phyloP scores from a whole-genome alignment of 768 basidiomycete species.

The Tephrocybe sp. region DNA sequence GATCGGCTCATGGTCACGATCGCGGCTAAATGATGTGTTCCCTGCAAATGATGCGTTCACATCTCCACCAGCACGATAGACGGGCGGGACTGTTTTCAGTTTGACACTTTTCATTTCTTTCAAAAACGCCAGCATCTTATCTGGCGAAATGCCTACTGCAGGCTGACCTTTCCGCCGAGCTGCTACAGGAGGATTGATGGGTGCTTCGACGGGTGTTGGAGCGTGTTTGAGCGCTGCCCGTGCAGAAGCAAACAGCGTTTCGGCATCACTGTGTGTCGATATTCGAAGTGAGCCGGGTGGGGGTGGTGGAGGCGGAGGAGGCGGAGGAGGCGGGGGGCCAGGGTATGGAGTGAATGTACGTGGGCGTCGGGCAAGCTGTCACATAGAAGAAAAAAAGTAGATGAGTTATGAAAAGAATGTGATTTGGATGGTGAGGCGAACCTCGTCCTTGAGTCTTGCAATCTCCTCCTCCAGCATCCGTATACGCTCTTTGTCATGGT shows the following conservation, averaged over 20 bases:
- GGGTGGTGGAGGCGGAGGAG: constrained; percentile 43
- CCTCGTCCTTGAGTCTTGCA: constrained; percentile 54
- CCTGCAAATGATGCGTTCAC: constrained; percentile 16
- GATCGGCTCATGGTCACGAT: not conserved
- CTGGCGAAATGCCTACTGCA: constrained; percentile 69
- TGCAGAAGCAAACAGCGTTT: constrained; percentile 50
- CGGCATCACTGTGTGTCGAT: constrained; percentile 23
- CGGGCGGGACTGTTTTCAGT: constrained; percentile 51
- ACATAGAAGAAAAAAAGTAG: not conserved
- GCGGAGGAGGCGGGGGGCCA: constrained; percentile 40
- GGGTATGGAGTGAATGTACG: constrained; percentile 3
- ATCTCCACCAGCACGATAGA: not conserved
- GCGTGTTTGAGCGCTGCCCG: constrained; percentile 67
- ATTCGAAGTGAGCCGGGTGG: constrained; percentile 31
- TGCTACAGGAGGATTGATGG: constrained; percentile 51
- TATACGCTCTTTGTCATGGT: constrained; percentile 61
- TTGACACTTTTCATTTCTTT: constrained; percentile 77
- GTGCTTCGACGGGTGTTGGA: constrained; percentile 57
- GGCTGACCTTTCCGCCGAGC: constrained; percentile 55
- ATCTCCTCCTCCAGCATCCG: constrained; percentile 66
- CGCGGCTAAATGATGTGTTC: constrained; percentile 6
- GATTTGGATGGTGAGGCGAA: constrained; percentile 18
- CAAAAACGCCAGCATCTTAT: constrained; percentile 82
- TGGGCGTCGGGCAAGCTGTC: constrained; percentile 8
- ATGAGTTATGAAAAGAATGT: not conserved